Evolutionary conservation across 768 basidiomycete species (phyloP), one percentile per base, ranked within the genome.

Genomic region (Arthromyces matolae): DNA sequence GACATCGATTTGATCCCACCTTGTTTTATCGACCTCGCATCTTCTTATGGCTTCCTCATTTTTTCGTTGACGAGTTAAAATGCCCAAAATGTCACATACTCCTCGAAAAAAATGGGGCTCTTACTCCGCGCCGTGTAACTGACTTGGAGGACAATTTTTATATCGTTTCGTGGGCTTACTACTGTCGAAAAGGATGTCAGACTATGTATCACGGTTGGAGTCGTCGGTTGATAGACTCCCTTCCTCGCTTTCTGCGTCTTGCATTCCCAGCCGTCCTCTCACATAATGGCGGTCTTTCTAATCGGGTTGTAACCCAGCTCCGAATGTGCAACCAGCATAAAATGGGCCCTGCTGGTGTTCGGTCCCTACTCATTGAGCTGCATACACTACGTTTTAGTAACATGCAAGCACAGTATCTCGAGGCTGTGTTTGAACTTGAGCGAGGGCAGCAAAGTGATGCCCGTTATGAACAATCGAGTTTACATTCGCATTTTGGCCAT

Each of bases 131-230:
- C 22, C 16, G 35, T 16, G 20, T 37, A n/a, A 22, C 20, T 12
- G 35, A 37, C 22, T n/a, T 37, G 10, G 10, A 37, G 22, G 35
- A 37, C 22, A 37, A 37, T 16, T 62, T 60, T 35, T 60, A 53
- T n/a, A 51, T 62, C 47, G 51, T 62, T 18, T 38, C 59, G 0
- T 60, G 60, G 60, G 36, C 43, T 24, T 62, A 60, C 23, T 62
- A 62, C 41, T 60, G 59, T 35, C 50, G 59, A 3, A 32, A 56
- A 9, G 39, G 53, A 8, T 62, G 59, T 25, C 23, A 23, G 16
- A 16, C 35, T 16, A 32, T 50, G 27, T 57, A 52, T 19, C 49
- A 53, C 4, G 55, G 57, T 5, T 59, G 59, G 57, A 39, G 31
- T 6, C 18, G 24, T 7, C 2, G 23, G 12, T 47, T 60, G 6